Evolutionary conservation across 129 eudicot genomes (phyloP), one percentile per base, ranked within the genome.

Genomic region (Smallanthus sonchifolius): DNA sequence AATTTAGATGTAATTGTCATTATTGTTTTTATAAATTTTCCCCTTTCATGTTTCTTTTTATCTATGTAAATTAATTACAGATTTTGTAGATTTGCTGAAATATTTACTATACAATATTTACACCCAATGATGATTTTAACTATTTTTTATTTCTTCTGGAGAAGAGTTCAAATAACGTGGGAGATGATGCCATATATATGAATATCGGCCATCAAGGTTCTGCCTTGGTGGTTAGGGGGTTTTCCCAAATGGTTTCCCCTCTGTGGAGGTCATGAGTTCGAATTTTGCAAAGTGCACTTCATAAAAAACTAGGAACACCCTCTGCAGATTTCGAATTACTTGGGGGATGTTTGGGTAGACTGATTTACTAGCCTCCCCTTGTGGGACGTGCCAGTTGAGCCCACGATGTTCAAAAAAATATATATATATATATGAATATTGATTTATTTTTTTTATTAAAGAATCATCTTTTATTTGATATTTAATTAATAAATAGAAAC

Each of bases 121-220:
- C 64, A 63, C 48, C 34, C 38, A 35, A 63, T 77, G 13, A 32
- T 67, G 36, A 56, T 72, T 65, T 64, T 24, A 55, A 19, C 56
- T 10, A 13, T 28, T 3, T 51, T 40, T 39, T 35, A 16, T 51
- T 10, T 17, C n/a, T 11, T 51, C 24, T 1, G 3, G 17, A 71
- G 77, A 70, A 48, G 45, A 64, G 56, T 39, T 49, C 57, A 65
- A 76, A 42, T 67, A 52, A 39, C 77, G 73, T 78, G 77, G 47
- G 67, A 38, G 82, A 72, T 78, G 54, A 63, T 72, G 83, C 67
- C 15, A 16, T 70, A 69, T n/a, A n/a, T n/a, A n/a, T n/a, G n/a
- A n/a, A n/a, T n/a, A n/a, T n/a, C n/a, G n/a, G n/a, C n/a, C n/a
- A n/a, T n/a, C n/a, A n/a, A n/a, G n/a, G n/a, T n/a, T n/a, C n/a